These are phyloP conservation scores for Wickerhamomyces sydowiorum DNA, from an alignment of 805 yeast genomes.

Conservation along the genomic window DNA sequence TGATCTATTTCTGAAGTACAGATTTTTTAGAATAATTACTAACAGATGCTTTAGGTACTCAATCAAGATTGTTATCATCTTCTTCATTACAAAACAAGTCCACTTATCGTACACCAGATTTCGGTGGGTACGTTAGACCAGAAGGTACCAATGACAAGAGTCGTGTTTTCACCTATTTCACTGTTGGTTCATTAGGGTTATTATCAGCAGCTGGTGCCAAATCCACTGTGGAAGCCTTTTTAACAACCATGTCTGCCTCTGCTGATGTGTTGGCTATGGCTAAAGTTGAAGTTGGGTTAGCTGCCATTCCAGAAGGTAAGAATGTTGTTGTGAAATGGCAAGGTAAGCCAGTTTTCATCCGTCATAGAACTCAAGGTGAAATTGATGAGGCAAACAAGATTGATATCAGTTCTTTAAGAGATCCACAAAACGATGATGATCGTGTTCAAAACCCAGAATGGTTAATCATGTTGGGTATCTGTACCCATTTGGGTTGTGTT, in stretches of 20 bases:
- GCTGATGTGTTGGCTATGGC: conserved; percentile 99
- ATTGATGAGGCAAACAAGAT: conserved; percentile 90
- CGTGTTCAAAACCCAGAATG: conserved; percentile 97
- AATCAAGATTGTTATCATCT: conserved; percentile 24
- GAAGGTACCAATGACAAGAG: conserved; percentile 65
- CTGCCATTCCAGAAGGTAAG: conserved; percentile 94
- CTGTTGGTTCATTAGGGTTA: conserved; percentile 94
- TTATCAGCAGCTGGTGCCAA: conserved; percentile 92
- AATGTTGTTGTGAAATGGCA: conserved; percentile 99
- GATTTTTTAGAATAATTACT: no score
- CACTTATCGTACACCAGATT: conserved; percentile 89
- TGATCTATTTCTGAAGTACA: no score
- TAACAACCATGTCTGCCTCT: conserved; percentile 93
- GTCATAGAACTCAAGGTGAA: conserved; percentile 95
- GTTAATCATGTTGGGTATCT: conserved; percentile 98
- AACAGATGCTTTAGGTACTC: conserved; percentile 17
- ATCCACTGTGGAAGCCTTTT: conserved; percentile 90
- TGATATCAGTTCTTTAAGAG: conserved; percentile 76
- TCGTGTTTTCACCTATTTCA: conserved; percentile 90
- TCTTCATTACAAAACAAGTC: conserved; percentile 53
- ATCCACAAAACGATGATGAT: conserved; percentile 88
- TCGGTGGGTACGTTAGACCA: conserved; percentile 70
- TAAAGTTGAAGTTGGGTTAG: conserved; percentile 93
- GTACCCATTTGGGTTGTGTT: conserved; percentile 99
- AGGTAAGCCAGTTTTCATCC: conserved; percentile 98